Conservation (phyloP, 148 eudicot genomes). For the Fagopyrum homotropicum region DNA sequence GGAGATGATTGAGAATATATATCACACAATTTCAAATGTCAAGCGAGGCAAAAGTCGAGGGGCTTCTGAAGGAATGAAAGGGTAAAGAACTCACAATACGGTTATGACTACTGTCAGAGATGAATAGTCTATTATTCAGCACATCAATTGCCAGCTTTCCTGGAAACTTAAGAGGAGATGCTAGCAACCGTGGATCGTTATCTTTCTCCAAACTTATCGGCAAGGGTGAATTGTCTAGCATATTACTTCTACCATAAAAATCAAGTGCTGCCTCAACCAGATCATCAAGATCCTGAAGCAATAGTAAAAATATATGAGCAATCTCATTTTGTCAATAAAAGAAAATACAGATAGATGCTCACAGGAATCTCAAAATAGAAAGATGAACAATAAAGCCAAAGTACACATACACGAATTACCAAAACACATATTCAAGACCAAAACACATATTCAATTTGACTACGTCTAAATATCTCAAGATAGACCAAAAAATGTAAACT, state of each 20-base stretch:
- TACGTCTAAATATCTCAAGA: too few relatives aligned
- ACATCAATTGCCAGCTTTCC: conserved; percentile 90
- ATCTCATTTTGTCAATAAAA: not conserved
- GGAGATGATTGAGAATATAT: not conserved
- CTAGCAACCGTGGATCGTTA: conserved; percentile 75
- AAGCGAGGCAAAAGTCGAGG: not conserved
- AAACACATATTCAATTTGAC: too few relatives aligned
- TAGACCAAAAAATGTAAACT: too few relatives aligned
- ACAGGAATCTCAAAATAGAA: not conserved
- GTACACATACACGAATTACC: not conserved
- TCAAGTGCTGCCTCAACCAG: conserved; percentile 84
- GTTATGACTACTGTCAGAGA: conserved; percentile 95
- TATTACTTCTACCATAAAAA: conserved; percentile 59
- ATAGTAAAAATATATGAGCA: not conserved
- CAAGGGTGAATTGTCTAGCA: conserved; percentile 58
- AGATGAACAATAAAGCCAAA: not conserved
- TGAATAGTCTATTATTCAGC: conserved; percentile 78
- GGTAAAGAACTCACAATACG: conserved; percentile 62
- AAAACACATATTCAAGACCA: not conserved
- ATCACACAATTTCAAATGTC: not conserved
- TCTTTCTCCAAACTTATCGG: conserved; percentile 87
- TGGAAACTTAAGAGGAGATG: conserved; percentile 93
- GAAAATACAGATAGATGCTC: not conserved
- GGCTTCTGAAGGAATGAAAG: conserved; percentile 14
- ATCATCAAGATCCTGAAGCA: conserved; percentile 73